Base-by-base conservation (phyloP, 345 rosid species). In the Sonneratia alba region DNA sequence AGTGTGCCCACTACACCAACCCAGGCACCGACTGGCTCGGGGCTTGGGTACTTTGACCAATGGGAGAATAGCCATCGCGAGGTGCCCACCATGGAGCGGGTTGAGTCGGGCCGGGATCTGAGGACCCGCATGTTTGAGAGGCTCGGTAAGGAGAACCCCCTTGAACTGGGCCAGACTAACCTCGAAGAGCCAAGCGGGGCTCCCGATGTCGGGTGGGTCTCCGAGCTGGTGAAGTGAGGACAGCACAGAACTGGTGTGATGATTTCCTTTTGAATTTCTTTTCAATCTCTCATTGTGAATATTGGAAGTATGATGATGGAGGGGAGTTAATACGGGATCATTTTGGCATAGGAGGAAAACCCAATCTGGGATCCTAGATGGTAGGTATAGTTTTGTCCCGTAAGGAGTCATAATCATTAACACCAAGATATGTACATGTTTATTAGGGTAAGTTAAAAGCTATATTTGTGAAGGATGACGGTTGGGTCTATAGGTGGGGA, bases 191-290 rank as follows among this genome's bases (percentile, higher is more conserved):
- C 66, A 18, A 68, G 36, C 3, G 82, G 72, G 1, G 83, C 56
- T 51, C 95, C 92, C 12, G 93, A 90, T 76, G 85, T 90, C 0
- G 91, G 83, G 53, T 92, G 98, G 98, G 88, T 92, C 1, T 87
- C 95, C 42, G 98, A 93, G 36, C 82, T 93, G 22, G 70, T 90
- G 56, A 75, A 75, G 77, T 89, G 79, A 74, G 47, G 40, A 3
- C 4, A 27, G 32, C 32, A 15, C 38, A 42, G 45, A 42, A 42
- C 6, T 42, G 45, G 32, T 27, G 32, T 27, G 32, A 27, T 27
- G 32, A 27, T 27, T 27, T 27, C 0, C 32, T 27, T 27, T 27
- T 27, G 32, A 27, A 27, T 27, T 27, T 27, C 32, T 27, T 27
- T 27, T 27, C 32, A 1, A 47, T 11, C 22, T 55, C 59, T 16